These are phyloP conservation scores for Fusarium illudens DNA, from an alignment of 2,329 filamentous ascomycete species.

Conservation along the genomic window DNA sequence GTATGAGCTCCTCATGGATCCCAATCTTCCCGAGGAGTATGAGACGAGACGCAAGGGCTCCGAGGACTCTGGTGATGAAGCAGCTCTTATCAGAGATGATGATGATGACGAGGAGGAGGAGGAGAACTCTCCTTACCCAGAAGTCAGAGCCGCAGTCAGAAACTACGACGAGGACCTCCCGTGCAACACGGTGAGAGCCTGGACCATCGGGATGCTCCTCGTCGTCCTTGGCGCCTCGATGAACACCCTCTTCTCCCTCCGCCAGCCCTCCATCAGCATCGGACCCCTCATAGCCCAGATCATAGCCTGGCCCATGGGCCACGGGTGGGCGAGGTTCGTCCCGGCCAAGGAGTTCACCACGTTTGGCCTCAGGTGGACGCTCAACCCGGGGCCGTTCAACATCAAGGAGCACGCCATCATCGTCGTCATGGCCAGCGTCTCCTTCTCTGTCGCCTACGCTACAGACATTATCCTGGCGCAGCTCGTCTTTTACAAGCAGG, in stretches of 20 bases:
- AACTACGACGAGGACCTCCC: constrained; percentile 72
- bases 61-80: constrained; percentile 35
- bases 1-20: constrained; percentile 65
- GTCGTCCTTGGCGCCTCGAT: constrained; percentile 66
- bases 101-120: constrained; percentile 48
- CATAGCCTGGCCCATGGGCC: constrained; percentile 70
- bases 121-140: constrained; percentile 68
- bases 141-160: constrained; percentile 70
- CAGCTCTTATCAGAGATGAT: constrained; percentile 37
- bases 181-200: constrained; percentile 72
- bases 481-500: constrained; percentile 74
- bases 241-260: constrained; percentile 71
- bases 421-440: constrained; percentile 75
- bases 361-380: constrained; percentile 62
- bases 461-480: constrained; percentile 79
- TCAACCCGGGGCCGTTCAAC: constrained; percentile 76
- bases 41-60: constrained; percentile 44
- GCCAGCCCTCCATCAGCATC: constrained; percentile 68
- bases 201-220: constrained; percentile 67
- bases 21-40: constrained; percentile 58
- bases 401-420: constrained; percentile 76
- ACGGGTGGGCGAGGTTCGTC: constrained; percentile 66
- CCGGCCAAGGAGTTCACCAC: constrained; percentile 59
- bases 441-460: constrained; percentile 74
- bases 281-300: constrained; percentile 70